phyloP scores from a whole-genome alignment of 441 rosid genomes.

The Brassica balearica region DNA sequence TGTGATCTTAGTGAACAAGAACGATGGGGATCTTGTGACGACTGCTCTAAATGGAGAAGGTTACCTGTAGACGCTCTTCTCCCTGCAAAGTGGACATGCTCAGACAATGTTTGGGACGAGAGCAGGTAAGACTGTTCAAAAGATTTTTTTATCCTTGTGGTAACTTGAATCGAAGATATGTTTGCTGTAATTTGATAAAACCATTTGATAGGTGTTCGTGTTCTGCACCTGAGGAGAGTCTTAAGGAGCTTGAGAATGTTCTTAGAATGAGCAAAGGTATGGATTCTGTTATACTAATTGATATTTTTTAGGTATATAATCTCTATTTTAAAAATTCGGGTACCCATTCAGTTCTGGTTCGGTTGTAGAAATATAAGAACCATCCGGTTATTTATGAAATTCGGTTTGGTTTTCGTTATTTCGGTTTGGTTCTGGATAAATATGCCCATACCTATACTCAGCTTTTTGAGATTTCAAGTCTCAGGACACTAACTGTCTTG shows the following conservation, averaged over 20 bases:
- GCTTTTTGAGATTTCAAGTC: constrained; percentile 16
- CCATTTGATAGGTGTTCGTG: constrained; percentile 70
- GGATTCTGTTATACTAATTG: not conserved
- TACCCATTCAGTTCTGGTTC: too few relatives aligned
- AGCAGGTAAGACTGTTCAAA: constrained; percentile 53
- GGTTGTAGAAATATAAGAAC: too few relatives aligned
- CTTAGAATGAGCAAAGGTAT: constrained; percentile 68
- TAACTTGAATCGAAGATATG: not conserved
- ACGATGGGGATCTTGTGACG: constrained; percentile 92
- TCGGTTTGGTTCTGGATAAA: too few relatives aligned
- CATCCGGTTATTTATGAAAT: too few relatives aligned
- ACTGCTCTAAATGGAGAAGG: constrained; percentile 90
- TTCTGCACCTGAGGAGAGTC: constrained; percentile 74
- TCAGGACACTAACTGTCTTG: constrained; percentile 28
- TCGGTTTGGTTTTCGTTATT: too few relatives aligned
- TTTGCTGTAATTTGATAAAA: constrained; percentile 18
- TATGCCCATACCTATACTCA: not conserved
- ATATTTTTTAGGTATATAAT: too few relatives aligned
- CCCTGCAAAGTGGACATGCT: constrained; percentile 80
- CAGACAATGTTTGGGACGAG: constrained; percentile 78
- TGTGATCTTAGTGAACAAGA: constrained; percentile 64
- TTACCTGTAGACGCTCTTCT: constrained; percentile 78
- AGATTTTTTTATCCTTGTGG: not conserved
- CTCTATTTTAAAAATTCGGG: too few relatives aligned
- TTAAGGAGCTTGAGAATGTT: constrained; percentile 75